A percentile compares a stretch with the other conserved stretches of the same genome.
Evolutionary conservation across 2,329 filamentous ascomycete species (phyloP).

Genomic region (Ophiocordyceps australis): DNA sequence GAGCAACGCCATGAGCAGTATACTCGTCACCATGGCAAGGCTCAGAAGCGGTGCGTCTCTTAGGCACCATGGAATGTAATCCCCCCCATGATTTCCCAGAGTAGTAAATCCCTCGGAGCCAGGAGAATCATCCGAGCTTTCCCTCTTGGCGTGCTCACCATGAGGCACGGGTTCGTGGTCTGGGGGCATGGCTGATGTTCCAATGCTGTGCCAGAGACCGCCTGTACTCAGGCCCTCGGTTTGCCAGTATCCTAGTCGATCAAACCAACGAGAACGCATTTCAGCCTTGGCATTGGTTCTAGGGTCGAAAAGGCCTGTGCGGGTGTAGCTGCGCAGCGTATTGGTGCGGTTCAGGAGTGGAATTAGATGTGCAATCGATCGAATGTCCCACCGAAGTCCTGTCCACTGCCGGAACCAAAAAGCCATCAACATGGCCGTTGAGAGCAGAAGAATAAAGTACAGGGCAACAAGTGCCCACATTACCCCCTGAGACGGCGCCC

Average conservation of each 20-base stretch:
- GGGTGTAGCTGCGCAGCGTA: slow-evolving; percentile 51
- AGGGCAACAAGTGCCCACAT: slow-evolving; percentile 62
- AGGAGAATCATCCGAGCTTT: slow-evolving; percentile 12
- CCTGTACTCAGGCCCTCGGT: slow-evolving; percentile 42
- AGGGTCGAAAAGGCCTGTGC: slow-evolving; percentile 37
- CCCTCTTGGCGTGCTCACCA: slow-evolving; percentile 9
- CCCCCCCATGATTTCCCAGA: slow-evolving; percentile 19
- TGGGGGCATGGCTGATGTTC: slow-evolving; percentile 22
- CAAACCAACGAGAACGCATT: slow-evolving; percentile 36
- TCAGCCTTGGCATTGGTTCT: slow-evolving; percentile 32
- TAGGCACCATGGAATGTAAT: slow-evolving; percentile 64
- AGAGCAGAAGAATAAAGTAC: slow-evolving; percentile 48
- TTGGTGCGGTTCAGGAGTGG: slow-evolving; percentile 68
- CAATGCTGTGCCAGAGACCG: slow-evolving; percentile 64
- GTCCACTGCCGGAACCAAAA: slow-evolving; percentile 50
- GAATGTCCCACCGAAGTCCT: slow-evolving; percentile 70
- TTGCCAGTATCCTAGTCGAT: slow-evolving; percentile 77
- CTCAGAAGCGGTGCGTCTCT: slow-evolving; percentile 45
- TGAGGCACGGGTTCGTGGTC: slow-evolving; percentile 7
- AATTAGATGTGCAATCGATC: slow-evolving; percentile 65
- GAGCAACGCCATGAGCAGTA: slow-evolving; percentile 52
- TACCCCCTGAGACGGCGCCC: slow-evolving; percentile 61
- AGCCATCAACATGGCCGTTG: slow-evolving; percentile 32
- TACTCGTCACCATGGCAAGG: slow-evolving; percentile 40
- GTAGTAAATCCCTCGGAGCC: slow-evolving; percentile 10